These are phyloP conservation scores for Fusarium sulawesiense DNA, from an alignment of 2,329 filamentous ascomycete genomes.

Conservation along the genomic window DNA sequence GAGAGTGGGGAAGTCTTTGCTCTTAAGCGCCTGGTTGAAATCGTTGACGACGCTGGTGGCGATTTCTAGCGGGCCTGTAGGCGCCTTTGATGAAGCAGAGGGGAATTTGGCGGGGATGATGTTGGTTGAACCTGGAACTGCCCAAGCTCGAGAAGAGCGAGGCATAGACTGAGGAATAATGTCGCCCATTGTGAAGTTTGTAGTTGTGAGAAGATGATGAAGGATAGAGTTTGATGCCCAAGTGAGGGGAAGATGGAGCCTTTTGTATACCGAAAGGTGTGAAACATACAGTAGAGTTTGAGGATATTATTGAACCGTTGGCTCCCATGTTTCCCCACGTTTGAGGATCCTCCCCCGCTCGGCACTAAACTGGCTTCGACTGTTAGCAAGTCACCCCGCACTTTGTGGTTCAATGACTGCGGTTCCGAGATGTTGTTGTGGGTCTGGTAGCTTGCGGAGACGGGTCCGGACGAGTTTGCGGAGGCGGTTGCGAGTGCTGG, in stretches of 20 bases:
- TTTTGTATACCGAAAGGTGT: conserved; percentile 15
- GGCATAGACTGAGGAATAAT: conserved; percentile 39
- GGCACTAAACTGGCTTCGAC: not conserved
- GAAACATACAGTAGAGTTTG: conserved; percentile 9
- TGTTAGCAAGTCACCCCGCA: conserved; percentile 5
- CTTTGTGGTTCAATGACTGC: not conserved
- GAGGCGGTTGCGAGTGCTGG: conserved; percentile 1
- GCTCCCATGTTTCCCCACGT: conserved; percentile 2
- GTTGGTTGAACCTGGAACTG: conserved; percentile 65
- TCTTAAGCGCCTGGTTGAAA: conserved; percentile 56
- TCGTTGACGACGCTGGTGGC: conserved; percentile 52
- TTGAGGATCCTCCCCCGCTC: conserved; percentile 17
- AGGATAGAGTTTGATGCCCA: not conserved
- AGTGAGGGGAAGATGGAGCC: conserved; percentile 17
- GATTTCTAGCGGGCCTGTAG: conserved; percentile 52
- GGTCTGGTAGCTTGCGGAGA: not conserved
- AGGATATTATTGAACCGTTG: not conserved
- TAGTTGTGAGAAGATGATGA: not conserved
- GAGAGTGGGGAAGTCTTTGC: conserved; percentile 50
- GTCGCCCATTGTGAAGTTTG: conserved; percentile 33
- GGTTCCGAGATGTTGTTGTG: conserved; percentile 7
- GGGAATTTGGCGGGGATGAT: conserved; percentile 60
- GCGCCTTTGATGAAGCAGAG: conserved; percentile 41
- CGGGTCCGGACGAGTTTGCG: conserved; percentile 3
- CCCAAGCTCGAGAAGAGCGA: conserved; percentile 43